These are phyloP conservation scores for Athelia sp. DNA, from an alignment of 1,284 basidiomycete species.

Conservation along the genomic window DNA sequence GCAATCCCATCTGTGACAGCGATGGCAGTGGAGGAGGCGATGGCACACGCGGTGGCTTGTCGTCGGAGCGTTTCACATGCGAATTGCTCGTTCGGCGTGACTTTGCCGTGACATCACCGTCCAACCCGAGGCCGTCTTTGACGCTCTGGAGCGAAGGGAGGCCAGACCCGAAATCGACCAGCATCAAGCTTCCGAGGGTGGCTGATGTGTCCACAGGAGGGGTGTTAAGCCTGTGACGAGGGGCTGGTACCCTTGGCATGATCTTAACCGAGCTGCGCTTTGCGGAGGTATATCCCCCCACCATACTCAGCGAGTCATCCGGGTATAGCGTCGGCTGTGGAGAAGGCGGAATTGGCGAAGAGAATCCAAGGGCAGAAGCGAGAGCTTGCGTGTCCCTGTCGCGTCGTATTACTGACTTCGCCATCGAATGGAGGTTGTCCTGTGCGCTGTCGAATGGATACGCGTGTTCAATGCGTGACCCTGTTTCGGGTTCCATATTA, in stretches of 20 bases:
- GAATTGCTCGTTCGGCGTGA: background rate
- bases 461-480: background rate
- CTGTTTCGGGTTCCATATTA: slow-evolving; percentile 14
- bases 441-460: background rate
- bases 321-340: slow-evolving; percentile 62
- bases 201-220: slow-evolving; percentile 37
- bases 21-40: slow-evolving; percentile 72
- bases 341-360: slow-evolving; percentile 36
- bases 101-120: no score
- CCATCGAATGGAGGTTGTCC: slow-evolving; percentile 21
- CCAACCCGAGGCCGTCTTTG: slow-evolving; percentile 12
- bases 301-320: slow-evolving; percentile 65
- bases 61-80: slow-evolving; percentile 33
- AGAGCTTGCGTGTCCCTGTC: slow-evolving; percentile 48
- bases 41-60: slow-evolving; percentile 71
- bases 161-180: slow-evolving; percentile 43
- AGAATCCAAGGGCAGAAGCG: slow-evolving; percentile 48
- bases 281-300: slow-evolving; percentile 30
- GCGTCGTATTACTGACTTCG: slow-evolving; percentile 38
- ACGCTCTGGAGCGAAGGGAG: slow-evolving; percentile 27
- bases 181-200: slow-evolving; percentile 54
- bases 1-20: slow-evolving; percentile 69
- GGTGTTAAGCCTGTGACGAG: slow-evolving; percentile 14
- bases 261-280: slow-evolving; percentile 29
- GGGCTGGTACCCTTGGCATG: slow-evolving; percentile 14